Evolutionary conservation across 306 rosid species (phyloP).

Genomic region (Medicago lupulina): DNA sequence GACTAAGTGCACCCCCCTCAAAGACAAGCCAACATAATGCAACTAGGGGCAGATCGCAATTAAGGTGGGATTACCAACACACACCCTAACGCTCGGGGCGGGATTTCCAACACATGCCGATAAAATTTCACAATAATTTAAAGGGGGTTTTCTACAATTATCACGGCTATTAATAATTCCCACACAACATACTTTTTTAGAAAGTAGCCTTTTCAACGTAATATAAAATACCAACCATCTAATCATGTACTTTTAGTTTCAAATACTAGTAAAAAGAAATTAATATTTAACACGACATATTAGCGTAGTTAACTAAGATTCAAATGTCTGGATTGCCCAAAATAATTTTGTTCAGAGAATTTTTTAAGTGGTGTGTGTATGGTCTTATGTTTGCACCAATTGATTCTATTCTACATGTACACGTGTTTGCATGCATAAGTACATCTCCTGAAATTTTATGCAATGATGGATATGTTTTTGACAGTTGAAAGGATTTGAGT

Average conservation of each 20-base stretch:
- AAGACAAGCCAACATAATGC: too few species aligned
- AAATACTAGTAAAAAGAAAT: conserved; percentile 1
- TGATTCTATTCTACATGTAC: conserved; percentile 2
- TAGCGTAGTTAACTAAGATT: background rate
- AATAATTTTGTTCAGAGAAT: background rate
- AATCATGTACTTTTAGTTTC: conserved; percentile 2
- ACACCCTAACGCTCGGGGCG: too few species aligned
- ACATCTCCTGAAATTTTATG: conserved; percentile 43
- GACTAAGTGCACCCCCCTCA: too few species aligned
- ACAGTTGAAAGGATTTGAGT: conserved; percentile 96
- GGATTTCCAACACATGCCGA: too few species aligned
- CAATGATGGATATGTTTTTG: conserved; percentile 40
- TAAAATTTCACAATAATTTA: conserved; percentile 2
- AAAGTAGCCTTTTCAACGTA: background rate
- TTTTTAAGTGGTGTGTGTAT: conserved; percentile 8
- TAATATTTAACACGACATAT: conserved; percentile 21
- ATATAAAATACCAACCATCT: background rate
- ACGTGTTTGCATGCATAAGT: background rate
- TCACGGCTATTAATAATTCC: conserved; percentile 9
- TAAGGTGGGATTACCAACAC: too few species aligned
- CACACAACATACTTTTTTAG: background rate
- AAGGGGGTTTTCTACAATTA: conserved; percentile 2
- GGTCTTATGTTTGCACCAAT: background rate
- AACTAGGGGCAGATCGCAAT: too few species aligned
- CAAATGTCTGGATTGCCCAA: conserved; percentile 2